Conservation (phyloP, 2,329 filamentous ascomycete species). For the Fusarium transvaalense region DNA sequence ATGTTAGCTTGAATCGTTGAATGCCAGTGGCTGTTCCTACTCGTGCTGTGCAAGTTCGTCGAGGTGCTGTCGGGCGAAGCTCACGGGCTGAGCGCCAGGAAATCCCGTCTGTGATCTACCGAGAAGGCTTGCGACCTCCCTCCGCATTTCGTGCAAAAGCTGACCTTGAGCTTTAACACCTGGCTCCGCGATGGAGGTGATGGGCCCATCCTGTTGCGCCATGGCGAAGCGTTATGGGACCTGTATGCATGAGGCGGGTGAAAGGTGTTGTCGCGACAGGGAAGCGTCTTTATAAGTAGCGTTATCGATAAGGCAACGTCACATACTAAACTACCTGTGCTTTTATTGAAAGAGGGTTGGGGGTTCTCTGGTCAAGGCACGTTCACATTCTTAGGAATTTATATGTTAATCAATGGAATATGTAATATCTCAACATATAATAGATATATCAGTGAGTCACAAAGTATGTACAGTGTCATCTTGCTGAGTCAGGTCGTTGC, state of each 20-base stretch:
- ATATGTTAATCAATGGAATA: neutral
- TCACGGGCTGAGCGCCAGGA: constrained; percentile 93
- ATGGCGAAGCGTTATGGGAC: constrained; percentile 39
- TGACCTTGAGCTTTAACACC: constrained; percentile 75
- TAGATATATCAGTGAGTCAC: neutral
- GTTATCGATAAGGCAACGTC: constrained; percentile 29
- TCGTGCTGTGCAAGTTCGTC: constrained; percentile 84
- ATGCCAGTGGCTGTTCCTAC: constrained; percentile 57
- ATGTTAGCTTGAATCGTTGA: constrained; percentile 11
- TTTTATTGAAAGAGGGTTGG: neutral
- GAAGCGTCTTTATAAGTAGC: constrained; percentile 15
- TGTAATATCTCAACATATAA: neutral
- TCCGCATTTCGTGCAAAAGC: constrained; percentile 72
- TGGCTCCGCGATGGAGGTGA: constrained; percentile 68
- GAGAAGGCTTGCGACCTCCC: constrained; percentile 82
- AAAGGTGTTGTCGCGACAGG: constrained; percentile 19
- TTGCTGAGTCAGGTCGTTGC: neutral
- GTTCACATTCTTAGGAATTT: neutral
- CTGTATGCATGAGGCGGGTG: constrained; percentile 2
- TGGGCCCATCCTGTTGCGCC: constrained; percentile 52
- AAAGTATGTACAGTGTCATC: neutral
- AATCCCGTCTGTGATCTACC: constrained; percentile 76
- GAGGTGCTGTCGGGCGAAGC: constrained; percentile 85
- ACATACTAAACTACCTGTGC: constrained; percentile 2
- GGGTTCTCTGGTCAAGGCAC: neutral